phyloP scores from a whole-genome alignment of 495 filamentous ascomycete genomes.

The Immersiella caudata region DNA sequence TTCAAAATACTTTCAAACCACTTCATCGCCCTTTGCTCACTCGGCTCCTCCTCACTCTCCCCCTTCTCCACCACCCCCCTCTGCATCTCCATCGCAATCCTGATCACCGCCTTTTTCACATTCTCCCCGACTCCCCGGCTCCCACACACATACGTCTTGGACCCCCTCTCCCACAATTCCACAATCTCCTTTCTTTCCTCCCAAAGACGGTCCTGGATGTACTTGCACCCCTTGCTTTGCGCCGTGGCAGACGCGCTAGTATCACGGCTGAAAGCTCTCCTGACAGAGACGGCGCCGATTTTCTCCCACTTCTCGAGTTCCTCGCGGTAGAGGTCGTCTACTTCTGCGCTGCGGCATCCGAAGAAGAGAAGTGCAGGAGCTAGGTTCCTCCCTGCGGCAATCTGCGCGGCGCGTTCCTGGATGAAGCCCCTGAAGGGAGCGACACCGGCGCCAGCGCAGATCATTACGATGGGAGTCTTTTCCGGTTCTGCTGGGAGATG shows the following conservation, averaged over 20 bases:
- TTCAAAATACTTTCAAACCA: slow-evolving; percentile 63
- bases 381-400: slow-evolving; percentile 54
- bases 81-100: slow-evolving; percentile 55
- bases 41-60: slow-evolving; percentile 43
- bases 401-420: slow-evolving; percentile 64
- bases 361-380: slow-evolving; percentile 65
- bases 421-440: slow-evolving; percentile 74
- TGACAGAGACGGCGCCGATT: slow-evolving; percentile 60
- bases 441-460: slow-evolving; percentile 58
- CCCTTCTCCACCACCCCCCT: slow-evolving; percentile 38
- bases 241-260: slow-evolving; percentile 19
- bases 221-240: slow-evolving; percentile 47
- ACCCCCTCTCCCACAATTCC: slow-evolving; percentile 59
- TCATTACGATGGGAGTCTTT: slow-evolving; percentile 67
- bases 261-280: slow-evolving; percentile 57
- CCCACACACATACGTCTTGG: slow-evolving; percentile 70
- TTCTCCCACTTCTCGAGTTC: slow-evolving; percentile 63
- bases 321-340: slow-evolving; percentile 62
- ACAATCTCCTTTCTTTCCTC: slow-evolving; percentile 54
- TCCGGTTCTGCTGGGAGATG: slow-evolving; percentile 63
- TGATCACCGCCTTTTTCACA: slow-evolving; percentile 50
- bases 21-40: slow-evolving; percentile 38
- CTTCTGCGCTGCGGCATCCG: slow-evolving; percentile 60
- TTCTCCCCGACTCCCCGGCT: slow-evolving; percentile 62
- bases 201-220: slow-evolving; percentile 67